These are phyloP conservation scores for Exophiala spinifera DNA, from an alignment of 2,329 filamentous ascomycete genomes.

Conservation along the genomic window DNA sequence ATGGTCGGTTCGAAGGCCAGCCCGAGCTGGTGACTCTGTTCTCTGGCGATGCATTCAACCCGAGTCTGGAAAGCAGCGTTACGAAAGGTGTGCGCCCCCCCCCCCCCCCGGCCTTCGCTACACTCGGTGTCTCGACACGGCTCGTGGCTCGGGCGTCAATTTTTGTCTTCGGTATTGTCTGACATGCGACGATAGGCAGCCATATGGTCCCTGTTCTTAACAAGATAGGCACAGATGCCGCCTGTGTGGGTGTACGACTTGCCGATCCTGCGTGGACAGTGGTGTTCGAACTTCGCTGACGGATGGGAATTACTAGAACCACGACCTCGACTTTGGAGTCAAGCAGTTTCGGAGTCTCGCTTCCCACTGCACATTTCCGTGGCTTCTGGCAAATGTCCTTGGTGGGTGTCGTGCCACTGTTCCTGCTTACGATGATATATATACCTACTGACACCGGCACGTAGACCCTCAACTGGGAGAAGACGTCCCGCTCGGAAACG, in stretches of 20 bases:
- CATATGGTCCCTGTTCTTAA: conserved; percentile 91
- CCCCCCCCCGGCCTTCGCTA: too few relatives aligned
- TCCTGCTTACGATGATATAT: conserved; percentile 54
- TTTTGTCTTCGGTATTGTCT: background rate
- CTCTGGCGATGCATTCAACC: conserved; percentile 90
- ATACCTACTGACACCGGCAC: conserved; percentile 68
- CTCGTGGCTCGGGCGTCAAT: background rate
- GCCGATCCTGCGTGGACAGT: background rate
- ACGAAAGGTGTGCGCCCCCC: conserved; percentile 79
- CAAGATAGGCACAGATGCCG: conserved; percentile 69
- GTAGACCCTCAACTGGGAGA: conserved; percentile 77
- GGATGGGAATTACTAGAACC: conserved; percentile 59
- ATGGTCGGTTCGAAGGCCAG: conserved; percentile 59
- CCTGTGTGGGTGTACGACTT: conserved; percentile 71
- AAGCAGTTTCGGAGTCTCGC: conserved; percentile 72
- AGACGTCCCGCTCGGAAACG: conserved; percentile 70
- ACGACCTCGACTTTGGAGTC: conserved; percentile 90
- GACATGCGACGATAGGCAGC: conserved; percentile 32
- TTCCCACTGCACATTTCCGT: conserved; percentile 76
- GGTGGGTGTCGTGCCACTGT: conserved; percentile 3
- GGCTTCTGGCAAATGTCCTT: conserved; percentile 78
- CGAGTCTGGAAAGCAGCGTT: conserved; percentile 80
- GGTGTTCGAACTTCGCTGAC: background rate
- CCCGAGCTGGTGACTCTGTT: conserved; percentile 73
- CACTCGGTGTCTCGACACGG: background rate